phyloP scores from a whole-genome alignment of 768 basidiomycete genomes.

The Cubamyces sp. region DNA sequence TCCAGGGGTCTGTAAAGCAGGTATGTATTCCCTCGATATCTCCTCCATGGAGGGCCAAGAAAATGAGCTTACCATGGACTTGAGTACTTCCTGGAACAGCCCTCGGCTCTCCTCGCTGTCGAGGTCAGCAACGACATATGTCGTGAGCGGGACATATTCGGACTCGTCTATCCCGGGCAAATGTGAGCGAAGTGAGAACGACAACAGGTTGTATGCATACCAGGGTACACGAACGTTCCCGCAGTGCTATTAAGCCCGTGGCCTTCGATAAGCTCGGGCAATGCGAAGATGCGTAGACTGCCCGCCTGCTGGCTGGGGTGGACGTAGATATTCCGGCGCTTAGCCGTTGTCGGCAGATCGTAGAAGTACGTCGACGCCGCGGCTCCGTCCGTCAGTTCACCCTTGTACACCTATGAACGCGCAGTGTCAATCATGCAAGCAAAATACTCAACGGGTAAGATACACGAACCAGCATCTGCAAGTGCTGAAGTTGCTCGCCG shows the following conservation, averaged over 20 bases:
- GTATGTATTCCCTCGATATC: constrained; percentile 1
- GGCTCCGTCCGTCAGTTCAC: constrained; percentile 57
- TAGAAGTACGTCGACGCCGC: constrained; percentile 81
- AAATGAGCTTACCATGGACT: constrained; percentile 55
- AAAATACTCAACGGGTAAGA: neutral
- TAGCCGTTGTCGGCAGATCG: constrained; percentile 74
- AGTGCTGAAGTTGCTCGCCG: constrained; percentile 59
- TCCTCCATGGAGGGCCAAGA: neutral
- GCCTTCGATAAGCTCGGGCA: constrained; percentile 56
- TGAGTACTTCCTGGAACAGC: constrained; percentile 68
- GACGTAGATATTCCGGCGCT: constrained; percentile 77
- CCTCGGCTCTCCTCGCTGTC: constrained; percentile 60
- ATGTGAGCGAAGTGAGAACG: constrained; percentile 4
- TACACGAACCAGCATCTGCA: constrained; percentile 70
- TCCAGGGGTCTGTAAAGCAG: constrained; percentile 43
- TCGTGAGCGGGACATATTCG: constrained; percentile 45
- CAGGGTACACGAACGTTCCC: constrained; percentile 63
- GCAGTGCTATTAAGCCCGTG: constrained; percentile 47
- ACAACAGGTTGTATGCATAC: constrained; percentile 37
- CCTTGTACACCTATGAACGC: constrained; percentile 52
- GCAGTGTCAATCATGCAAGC: neutral
- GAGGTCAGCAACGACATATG: constrained; percentile 78
- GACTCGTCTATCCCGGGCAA: constrained; percentile 28
- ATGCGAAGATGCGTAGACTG: constrained; percentile 54
- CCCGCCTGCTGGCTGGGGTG: constrained; percentile 53